A percentile compares a stretch with the other conserved stretches of the same genome.
Conservation (phyloP, 495 filamentous ascomycete species). For the Penicillium verhagenii region DNA sequence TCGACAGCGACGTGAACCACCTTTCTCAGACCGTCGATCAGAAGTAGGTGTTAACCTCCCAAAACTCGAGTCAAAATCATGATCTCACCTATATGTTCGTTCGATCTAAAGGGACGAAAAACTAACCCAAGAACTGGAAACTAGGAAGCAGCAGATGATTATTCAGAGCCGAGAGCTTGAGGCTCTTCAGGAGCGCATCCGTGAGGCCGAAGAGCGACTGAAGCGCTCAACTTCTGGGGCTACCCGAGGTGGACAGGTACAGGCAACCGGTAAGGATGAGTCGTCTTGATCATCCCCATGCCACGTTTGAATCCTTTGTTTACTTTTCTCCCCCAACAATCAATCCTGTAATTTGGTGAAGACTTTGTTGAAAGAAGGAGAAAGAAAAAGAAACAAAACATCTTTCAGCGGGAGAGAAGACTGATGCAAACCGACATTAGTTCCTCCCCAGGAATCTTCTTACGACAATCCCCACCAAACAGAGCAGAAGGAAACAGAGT, state of each 20-base stretch:
- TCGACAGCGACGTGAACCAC: conserved; percentile 75
- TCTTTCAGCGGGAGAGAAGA: neutral
- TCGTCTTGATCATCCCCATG: conserved; percentile 16
- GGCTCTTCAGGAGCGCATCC: conserved; percentile 76
- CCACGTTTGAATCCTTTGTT: neutral
- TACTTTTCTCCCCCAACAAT: neutral
- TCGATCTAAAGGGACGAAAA: neutral
- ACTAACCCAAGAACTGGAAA: neutral
- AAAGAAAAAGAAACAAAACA: neutral
- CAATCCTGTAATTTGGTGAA: neutral
- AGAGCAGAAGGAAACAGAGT: conserved; percentile 4
- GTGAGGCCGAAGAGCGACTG: conserved; percentile 79
- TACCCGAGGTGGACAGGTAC: conserved; percentile 8
- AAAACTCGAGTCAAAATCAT: neutral
- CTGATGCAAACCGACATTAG: conserved; percentile 3
- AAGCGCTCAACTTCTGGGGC: conserved; percentile 41
- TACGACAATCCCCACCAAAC: neutral
- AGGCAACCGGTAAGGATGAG: conserved; percentile 27
- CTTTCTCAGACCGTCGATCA: conserved; percentile 76
- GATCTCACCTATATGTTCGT: neutral
- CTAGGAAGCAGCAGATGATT: conserved; percentile 66
- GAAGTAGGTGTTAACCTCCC: conserved; percentile 61
- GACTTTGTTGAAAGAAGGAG: too few species aligned
- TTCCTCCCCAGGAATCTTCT: conserved; percentile 2
- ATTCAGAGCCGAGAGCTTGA: conserved; percentile 79